A percentile compares a stretch with the other conserved stretches of the same genome.
Conservation (phyloP, 345 rosid genomes). For the Luvunga scandens region DNA sequence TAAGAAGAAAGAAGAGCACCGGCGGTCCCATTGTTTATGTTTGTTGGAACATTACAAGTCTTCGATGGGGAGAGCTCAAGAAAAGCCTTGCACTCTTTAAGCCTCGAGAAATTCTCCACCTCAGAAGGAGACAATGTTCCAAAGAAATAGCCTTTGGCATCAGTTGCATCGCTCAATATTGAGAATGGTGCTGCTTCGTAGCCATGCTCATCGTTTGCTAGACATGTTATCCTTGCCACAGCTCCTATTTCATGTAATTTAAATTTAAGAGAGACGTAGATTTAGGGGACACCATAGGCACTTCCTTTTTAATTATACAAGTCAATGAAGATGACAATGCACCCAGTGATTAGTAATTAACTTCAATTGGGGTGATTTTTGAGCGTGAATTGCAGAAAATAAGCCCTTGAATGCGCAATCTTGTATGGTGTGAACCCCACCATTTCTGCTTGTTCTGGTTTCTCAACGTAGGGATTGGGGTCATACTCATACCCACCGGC, state of each 20-base stretch:
- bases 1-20: conserved; percentile 50
- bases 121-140: conserved; percentile 55
- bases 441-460: conserved; percentile 17
- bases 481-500: conserved; percentile 3
- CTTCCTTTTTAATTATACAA: too few relatives aligned
- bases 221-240: conserved; percentile 62
- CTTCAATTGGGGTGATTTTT: conserved; percentile 45
- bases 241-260: conserved; percentile 37
- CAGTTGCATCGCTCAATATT: conserved; percentile 51
- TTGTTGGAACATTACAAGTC: conserved; percentile 46
- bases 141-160: conserved; percentile 52
- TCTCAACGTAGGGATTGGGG: conserved; percentile 9
- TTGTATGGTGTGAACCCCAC: conserved; percentile 37
- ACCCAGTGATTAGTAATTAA: conserved; percentile 17
- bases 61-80: conserved; percentile 49
- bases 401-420: conserved; percentile 57
- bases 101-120: conserved; percentile 30
- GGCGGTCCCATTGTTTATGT: conserved; percentile 47
- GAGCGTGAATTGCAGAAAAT: conserved; percentile 50
- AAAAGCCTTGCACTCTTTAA: conserved; percentile 58
- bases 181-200: conserved; percentile 53
- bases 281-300: too few relatives aligned
- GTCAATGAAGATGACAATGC: too few relatives aligned
- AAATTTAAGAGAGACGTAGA: too few relatives aligned
- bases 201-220: conserved; percentile 45